A percentile compares a stretch with the other conserved stretches of the same genome.
These are phyloP conservation scores for Gossypium raimondii DNA, from an alignment of 345 rosid species.

Conservation along the genomic window DNA sequence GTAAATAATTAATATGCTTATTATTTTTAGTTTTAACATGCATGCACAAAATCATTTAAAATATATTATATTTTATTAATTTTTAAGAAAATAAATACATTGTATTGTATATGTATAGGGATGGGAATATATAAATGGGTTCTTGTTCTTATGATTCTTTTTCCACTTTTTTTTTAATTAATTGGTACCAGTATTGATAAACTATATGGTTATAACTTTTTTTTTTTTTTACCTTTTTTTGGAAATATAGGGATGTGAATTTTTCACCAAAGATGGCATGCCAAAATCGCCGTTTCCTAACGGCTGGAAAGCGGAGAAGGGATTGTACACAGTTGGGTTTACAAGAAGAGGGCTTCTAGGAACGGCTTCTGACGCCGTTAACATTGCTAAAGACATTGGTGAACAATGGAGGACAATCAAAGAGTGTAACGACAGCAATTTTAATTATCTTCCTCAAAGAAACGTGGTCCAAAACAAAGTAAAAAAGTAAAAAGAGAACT, in stretches of 20 bases:
- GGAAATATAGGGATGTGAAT: constrained; percentile 47
- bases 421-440: constrained; percentile 21
- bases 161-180: no score
- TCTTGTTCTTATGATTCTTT: no score
- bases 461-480: neutral
- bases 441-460: constrained; percentile 28
- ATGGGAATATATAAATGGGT: no score
- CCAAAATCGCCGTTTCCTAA: constrained; percentile 73
- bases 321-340: constrained; percentile 84
- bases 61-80: no score
- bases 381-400: constrained; percentile 58
- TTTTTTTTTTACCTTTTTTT: neutral
- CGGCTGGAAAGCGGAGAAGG: constrained; percentile 76
- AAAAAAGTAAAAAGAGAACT: neutral
- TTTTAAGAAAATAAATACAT: no score
- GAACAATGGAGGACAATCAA: constrained; percentile 42
- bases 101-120: no score
- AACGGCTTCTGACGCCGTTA: constrained; percentile 65
- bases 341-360: constrained; percentile 80
- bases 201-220: neutral
- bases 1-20: constrained; percentile 30
- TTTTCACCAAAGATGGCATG: constrained; percentile 76
- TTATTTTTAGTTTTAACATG: constrained; percentile 13
- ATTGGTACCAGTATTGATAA: no score
- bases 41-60: no score